Base-by-base conservation (phyloP, 495 filamentous ascomycete species). In the Trichoderma erinaceum region DNA sequence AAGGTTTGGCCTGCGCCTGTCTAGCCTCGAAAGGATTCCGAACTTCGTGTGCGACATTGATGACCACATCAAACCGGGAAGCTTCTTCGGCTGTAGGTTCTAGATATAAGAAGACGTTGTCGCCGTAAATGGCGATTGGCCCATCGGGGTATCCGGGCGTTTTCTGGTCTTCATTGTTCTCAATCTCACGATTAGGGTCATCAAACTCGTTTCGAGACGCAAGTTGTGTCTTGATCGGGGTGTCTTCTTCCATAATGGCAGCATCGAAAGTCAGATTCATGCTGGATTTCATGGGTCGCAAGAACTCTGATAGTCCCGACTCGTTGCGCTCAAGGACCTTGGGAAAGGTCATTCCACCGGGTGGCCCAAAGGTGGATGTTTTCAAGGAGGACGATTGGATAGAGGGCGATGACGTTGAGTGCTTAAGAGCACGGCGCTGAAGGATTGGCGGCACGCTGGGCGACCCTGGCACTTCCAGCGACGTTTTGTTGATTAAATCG, bases 11-110 rank as follows among this genome's bases (percentile, higher is more conserved):
- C 29, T 64, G 35, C 7, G 7, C 56, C 32, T 61, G 56, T 25
- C n/a, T 27, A 35, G 72, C 70, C 67, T 83, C 81, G 75, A 98
- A 96, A 2, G 95, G 95, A 73, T 97, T 99, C 58, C 81, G 80
- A 4, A 99, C 95, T 78, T 99, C 95, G 71, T 92, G 91, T 1
- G 95, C 95, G 27, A 99, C 95, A 72, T 99, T 99, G 66, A 99
- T 86, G 43, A 99, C 87, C 4, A 97, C 89, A 74, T 98, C 95
- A 72, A 96, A 99, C 63, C 89, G 80, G 13, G 88, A 80, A 3
- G 94, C 94, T 73, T 97, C 91, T 65, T 94, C 88, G 0, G 86
- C 86, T 5, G 89, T 93, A 4, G 95, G 95, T 75, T 99, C 95
- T 50, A 96, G 78, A 70, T 96, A 99, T 0, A 99, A 82, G 72